Evolutionary conservation across 768 basidiomycete species (phyloP).

Genomic region (Boletus huronensis): DNA sequence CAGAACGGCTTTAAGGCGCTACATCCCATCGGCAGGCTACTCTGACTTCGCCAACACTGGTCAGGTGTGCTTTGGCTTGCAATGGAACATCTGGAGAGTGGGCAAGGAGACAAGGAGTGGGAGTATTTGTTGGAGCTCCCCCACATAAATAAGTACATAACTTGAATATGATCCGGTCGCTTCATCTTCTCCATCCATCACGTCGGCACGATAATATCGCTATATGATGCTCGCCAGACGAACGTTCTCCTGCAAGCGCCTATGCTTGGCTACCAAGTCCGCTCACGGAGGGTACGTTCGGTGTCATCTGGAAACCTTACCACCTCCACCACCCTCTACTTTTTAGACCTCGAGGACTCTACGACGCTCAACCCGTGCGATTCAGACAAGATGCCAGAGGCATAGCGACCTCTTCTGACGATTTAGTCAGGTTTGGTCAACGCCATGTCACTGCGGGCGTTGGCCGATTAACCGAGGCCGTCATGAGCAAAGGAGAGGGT

Average conservation of each 20-base stretch:
- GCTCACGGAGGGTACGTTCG: conserved; percentile 13
- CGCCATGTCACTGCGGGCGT: conserved; percentile 46
- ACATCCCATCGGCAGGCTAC: conserved; percentile 36
- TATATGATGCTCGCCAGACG: conserved; percentile 15
- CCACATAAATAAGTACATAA: background rate
- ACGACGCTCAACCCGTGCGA: background rate
- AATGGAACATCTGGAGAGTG: background rate
- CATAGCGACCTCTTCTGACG: conserved; percentile 22
- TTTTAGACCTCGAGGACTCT: background rate
- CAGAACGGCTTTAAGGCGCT: conserved; percentile 36
- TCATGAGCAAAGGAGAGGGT: conserved; percentile 67
- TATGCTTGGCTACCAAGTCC: background rate
- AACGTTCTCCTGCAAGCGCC: background rate
- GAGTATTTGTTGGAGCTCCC: background rate
- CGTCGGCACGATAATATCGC: background rate
- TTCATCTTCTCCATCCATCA: background rate
- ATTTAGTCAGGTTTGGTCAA: conserved; percentile 37
- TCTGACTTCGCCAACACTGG: conserved; percentile 1
- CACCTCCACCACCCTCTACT: background rate
- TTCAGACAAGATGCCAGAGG: conserved; percentile 7
- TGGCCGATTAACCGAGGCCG: conserved; percentile 43
- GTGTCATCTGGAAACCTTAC: background rate
- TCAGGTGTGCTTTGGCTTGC: background rate
- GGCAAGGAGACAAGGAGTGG: background rate
- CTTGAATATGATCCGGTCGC: background rate